Base-by-base conservation (phyloP, 129 eudicot genomes). In the Escallonia herrerae region DNA sequence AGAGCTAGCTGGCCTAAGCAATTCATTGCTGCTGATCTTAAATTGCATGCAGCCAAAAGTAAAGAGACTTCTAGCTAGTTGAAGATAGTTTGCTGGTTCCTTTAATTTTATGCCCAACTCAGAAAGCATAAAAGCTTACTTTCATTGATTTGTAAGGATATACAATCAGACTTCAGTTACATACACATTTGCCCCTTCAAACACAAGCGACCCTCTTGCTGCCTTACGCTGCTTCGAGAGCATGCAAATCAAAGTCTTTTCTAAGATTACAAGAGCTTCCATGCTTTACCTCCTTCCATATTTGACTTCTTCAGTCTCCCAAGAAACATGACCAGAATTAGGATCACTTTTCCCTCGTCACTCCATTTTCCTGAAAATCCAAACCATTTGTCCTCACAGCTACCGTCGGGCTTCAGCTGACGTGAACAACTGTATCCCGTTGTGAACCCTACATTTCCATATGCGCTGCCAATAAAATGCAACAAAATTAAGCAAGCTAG, bases 361-460 rank as follows among this genome's bases (percentile, higher is more conserved):
- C 96, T 87, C 97, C 95, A 91, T 68, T 67, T 82, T 56, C 95
- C 97, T 8, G 73, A 77, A 64, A 91, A 84, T 12, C 97, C 96
- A 62, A 74, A 91, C 94, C 78, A 84, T 75, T 80, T 91, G 67
- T 70, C 69, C 64, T 53, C 70, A 60, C 97, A 91, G 8, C 39
- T 54, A 49, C 66, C 74, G 37, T 87, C 88, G 5, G 58, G 67
- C 14, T 79, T 80, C 38, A 74, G 60, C 65, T 51, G 77, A 13
- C 81, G 84, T 14, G 66, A 84, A 62, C 97, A 91, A 22, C 80
- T 91, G 40, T 91, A 91, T 6, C 97, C 97, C 0, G 78, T 91
- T 12, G 97, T 58, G 73, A 85, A 91, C 40, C 97, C 97, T 46
- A 91, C 97, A 41, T 85, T 87, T 57, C 97, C 97, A 70, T 91